Conservation (phyloP, 1,284 basidiomycete species). For the Cutaneotrichosporon sp. region DNA sequence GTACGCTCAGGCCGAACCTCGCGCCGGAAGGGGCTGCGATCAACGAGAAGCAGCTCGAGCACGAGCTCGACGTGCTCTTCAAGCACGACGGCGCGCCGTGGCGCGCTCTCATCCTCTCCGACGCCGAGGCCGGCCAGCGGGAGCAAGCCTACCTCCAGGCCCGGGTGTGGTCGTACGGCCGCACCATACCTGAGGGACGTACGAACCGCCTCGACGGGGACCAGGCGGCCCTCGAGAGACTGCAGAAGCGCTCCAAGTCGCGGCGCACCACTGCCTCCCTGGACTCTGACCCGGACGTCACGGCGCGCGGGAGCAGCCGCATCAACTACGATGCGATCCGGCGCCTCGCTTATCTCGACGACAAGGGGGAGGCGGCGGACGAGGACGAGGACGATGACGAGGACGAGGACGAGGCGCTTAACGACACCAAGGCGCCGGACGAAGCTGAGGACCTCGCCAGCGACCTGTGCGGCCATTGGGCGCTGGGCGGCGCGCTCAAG, state of each 20-base stretch:
- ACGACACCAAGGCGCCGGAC: too few species aligned
- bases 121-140: conserved; percentile 7
- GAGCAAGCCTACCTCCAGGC: conserved; percentile 11
- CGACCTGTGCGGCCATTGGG: too few species aligned
- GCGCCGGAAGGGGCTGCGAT: conserved; percentile 5
- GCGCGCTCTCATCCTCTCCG: conserved; percentile 5
- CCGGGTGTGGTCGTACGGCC: conserved; percentile 8
- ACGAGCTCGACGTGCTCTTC: conserved; percentile 26
- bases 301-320: background rate
- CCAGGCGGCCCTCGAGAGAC: background rate
- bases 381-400: background rate
- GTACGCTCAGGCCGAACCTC: conserved; percentile 10
- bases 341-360: too few species aligned
- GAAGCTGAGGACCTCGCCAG: too few species aligned
- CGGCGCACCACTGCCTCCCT: background rate
- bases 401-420: background rate
- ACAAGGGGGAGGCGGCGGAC: background rate
- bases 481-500: too few species aligned
- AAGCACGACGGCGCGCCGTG: conserved; percentile 12
- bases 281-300: background rate
- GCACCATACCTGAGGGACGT: conserved; percentile 10
- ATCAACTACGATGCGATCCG: conserved; percentile 14
- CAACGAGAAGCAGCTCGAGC: conserved; percentile 15
- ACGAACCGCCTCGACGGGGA: background rate
- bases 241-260: background rate